phyloP scores from a whole-genome alignment of 257 asterid genomes.

The Leptodermis oblonga region DNA sequence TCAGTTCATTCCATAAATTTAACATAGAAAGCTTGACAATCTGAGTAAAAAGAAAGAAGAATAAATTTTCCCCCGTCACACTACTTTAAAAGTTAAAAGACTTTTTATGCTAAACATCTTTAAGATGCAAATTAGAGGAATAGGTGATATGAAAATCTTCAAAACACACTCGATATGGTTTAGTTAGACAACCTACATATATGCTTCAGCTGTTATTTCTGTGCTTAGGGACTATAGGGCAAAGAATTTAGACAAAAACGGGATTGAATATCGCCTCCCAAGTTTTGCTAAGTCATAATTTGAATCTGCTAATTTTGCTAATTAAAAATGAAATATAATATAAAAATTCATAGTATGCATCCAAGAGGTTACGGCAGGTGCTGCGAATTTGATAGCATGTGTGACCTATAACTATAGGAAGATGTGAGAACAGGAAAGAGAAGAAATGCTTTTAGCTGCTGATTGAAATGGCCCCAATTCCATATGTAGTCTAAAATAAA shows the following conservation, averaged over 20 bases:
- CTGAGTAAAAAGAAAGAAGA: not conserved
- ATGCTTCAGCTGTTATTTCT: not conserved
- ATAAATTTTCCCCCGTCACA: not conserved
- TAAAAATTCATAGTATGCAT: not conserved
- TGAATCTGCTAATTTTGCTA: not conserved
- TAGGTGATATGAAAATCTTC: not conserved
- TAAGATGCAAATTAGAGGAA: not conserved
- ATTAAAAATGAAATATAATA: not conserved
- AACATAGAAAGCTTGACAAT: no score
- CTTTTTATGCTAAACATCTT: not conserved
- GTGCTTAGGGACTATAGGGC: not conserved
- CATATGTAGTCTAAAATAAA: not conserved
- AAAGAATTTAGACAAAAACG: not conserved
- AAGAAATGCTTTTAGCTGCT: not conserved
- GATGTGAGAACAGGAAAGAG: not conserved
- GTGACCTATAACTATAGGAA: not conserved
- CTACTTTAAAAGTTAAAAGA: not conserved
- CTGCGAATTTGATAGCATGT: no score
- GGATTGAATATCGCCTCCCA: not conserved
- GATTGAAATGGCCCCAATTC: not conserved
- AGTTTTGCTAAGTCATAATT: not conserved
- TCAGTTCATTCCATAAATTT: no score
- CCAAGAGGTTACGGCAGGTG: not conserved
- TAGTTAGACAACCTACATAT: not conserved
- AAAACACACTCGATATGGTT: not conserved